Percentiles rank a stretch among this genome's conserved stretches.
phyloP scores from a whole-genome alignment of 2,329 filamentous ascomycete genomes.

The Lojkania enalia region DNA sequence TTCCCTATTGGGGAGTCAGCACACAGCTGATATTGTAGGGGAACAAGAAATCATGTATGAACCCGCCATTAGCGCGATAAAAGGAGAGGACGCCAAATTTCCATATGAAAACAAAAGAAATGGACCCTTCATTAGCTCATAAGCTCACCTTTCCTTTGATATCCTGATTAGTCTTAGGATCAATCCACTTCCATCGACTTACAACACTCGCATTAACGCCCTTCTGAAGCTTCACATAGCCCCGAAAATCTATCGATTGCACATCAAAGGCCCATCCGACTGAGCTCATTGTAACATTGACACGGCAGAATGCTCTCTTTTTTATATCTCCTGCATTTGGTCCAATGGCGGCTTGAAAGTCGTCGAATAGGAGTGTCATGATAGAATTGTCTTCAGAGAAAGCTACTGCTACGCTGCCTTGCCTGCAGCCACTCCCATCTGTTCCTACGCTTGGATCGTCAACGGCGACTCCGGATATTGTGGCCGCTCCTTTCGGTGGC shows the following conservation, averaged over 20 bases:
- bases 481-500: background rate
- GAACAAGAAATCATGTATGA: background rate
- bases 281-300: slow-evolving; percentile 25
- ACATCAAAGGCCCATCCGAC: slow-evolving; percentile 34
- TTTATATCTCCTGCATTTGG: slow-evolving; percentile 20
- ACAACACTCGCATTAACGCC: slow-evolving; percentile 30
- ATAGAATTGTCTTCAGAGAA: slow-evolving; percentile 27
- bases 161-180: slow-evolving; percentile 21
- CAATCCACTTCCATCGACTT: slow-evolving; percentile 35
- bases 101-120: background rate
- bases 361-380: slow-evolving; percentile 30
- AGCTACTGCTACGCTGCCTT: slow-evolving; percentile 23
- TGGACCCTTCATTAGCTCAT: background rate
- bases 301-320: slow-evolving; percentile 30
- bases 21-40: background rate
- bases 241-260: slow-evolving; percentile 26
- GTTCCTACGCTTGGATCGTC: slow-evolving; percentile 12
- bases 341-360: slow-evolving; percentile 30
- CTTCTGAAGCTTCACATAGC: slow-evolving; percentile 24
- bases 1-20: slow-evolving; percentile 18
- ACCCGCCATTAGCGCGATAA: no score
- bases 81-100: no score
- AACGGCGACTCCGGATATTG: background rate
- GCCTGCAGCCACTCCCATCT: slow-evolving; percentile 27
- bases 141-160: slow-evolving; percentile 28